Base-by-base conservation (phyloP, 2,329 filamentous ascomycete genomes). In the Microdochium paspali region DNA sequence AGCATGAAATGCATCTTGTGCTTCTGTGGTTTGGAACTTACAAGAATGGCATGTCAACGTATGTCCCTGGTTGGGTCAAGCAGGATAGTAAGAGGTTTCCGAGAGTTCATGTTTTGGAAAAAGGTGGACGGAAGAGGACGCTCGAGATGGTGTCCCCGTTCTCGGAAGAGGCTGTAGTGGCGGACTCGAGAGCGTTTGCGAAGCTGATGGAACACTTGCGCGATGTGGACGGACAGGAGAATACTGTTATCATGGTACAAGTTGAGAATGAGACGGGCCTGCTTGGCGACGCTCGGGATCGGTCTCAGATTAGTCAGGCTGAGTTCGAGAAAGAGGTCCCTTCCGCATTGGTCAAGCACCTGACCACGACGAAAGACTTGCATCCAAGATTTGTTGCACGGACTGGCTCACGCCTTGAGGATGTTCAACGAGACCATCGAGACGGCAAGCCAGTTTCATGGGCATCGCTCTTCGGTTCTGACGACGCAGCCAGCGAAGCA, bases 221-320 rank as follows among this genome's bases (percentile, higher is more conserved):
- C 42, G 55, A 68, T 9, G 47, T 71, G 6, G 68, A 72, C 44
- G 56, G 54, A 24, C 53, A 59, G n/a, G 57, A 71, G 35, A 64
- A 58, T 4, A 73, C 68, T 1, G 68, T 73, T 3, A 51, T 72
- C 10, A 73, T 72, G 70, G 64, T 72, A 2, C 70, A 73, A 50
- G 69, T 73, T 12, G 68, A 73, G 55, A 73, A 73, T 43, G 69
- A 73, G 54, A 60, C 59, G 1, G 69, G 70, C 1, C 46, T 72
- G 15, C 55, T 72, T 1, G 67, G 68, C 1, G 69, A 72, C 51
- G 70, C 62, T 15, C 59, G 67, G 40, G 70, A 72, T 49, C 57
- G 63, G 9, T 64, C 59, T 20, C 48, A 53, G 15, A 55, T 55
- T 21, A 67, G 66, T 4, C 58, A 70, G 20, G 21, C 20, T 6